Evolutionary conservation across 1,139 yeast genomes (phyloP), one percentile per base, ranked within the genome.

Genomic region (Barnettozyma hawaiiensis): DNA sequence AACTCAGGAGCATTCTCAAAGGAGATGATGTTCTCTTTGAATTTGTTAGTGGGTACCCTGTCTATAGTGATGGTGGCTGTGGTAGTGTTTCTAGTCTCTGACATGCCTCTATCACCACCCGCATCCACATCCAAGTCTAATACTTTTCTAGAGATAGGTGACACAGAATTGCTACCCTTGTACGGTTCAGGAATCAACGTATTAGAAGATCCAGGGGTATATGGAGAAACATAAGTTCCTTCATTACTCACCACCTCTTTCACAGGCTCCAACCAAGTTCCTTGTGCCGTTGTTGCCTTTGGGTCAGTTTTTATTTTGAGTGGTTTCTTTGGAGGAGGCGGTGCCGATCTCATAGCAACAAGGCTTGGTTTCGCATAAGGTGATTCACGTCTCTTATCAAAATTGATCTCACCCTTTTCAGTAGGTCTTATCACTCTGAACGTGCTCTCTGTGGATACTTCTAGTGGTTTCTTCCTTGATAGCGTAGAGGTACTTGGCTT

Each of bases 351-450:
- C 46, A 71, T 72, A 0, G 94, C 90, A 11, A 81, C 75, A 20
- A 84, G 59, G 31, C 57, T 63, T 6, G 66, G 50, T 54, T 42
- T 46, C 1, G 54, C 79, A 54, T 76, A 83, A 1, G 95, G 95
- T 0, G 95, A 81, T 40, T 80, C 78, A 35, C 95, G 66, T 43
- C 90, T 69, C 54, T 85, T 81, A 55, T 86, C 94, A 59, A 86
- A 85, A 62, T 87, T 89, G 45, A 86, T 85, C 57, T 84, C 94
- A 23, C 76, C 66, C 14, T 74, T 69, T 21, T 65, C 73, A 34
- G 75, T 78, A n/a, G 80, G 77, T 29, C 90, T 63, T 12, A 85
- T 71, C 0, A 85, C 83, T 48, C 82, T 71, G 57, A 86, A 85
- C 0, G 85, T 67, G 10, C 59, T 55, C 16, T 34, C 37, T 5